phyloP scores from a whole-genome alignment of 306 rosid genomes.

The Citrullus colocynthis region DNA sequence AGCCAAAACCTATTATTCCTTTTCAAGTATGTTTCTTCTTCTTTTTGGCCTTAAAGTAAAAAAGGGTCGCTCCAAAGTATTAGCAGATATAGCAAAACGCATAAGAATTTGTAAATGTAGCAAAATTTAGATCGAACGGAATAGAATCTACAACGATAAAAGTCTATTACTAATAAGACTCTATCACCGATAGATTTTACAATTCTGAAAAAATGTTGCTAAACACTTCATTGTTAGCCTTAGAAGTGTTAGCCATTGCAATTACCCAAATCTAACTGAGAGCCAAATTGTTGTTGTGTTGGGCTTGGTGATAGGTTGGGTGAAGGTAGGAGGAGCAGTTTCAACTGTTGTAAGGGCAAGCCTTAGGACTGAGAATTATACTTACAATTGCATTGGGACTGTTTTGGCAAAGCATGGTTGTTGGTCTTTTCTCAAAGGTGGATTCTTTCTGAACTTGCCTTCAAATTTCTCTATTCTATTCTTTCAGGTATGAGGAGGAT shows the following conservation, averaged over 20 bases:
- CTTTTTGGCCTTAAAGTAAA: background rate
- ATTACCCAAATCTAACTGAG: too few species aligned
- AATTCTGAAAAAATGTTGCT: too few species aligned
- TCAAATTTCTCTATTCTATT: conserved; percentile 34
- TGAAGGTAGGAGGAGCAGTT: conserved; percentile 32
- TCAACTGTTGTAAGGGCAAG: conserved; percentile 50
- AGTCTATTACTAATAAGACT: too few species aligned
- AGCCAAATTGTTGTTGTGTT: background rate
- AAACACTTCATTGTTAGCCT: too few species aligned
- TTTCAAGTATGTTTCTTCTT: conserved; percentile 43
- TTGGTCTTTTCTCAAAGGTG: conserved; percentile 97
- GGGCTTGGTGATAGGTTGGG: conserved; percentile 43
- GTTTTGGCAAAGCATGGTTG: conserved; percentile 63
- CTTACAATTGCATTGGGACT: conserved; percentile 47
- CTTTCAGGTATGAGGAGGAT: conserved; percentile 35
- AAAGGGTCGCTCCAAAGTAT: too few species aligned
- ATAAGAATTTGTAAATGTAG: too few species aligned
- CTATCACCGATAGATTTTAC: too few species aligned
- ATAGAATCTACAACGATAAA: too few species aligned
- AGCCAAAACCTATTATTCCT: conserved; percentile 37
- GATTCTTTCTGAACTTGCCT: conserved; percentile 38
- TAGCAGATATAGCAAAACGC: too few species aligned
- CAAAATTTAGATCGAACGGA: too few species aligned
- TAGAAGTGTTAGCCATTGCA: too few species aligned
- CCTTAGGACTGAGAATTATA: conserved; percentile 29